Base-by-base conservation (phyloP, 768 basidiomycete species). In the Neoboletus brunneissimus region DNA sequence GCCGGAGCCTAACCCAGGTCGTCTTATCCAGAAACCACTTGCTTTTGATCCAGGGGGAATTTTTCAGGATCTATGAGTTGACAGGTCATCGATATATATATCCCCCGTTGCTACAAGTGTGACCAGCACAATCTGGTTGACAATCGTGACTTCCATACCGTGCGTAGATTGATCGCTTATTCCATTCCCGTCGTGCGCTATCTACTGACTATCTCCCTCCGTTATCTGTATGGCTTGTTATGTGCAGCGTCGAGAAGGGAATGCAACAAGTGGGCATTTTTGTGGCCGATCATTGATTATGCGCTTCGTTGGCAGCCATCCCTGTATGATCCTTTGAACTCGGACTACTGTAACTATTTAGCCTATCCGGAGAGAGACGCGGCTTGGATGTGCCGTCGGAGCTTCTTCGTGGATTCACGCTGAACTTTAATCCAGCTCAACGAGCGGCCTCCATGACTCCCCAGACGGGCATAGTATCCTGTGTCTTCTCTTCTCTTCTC, bases 201-300 rank as follows among this genome's bases (percentile, higher is more conserved):
- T n/a, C n/a, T n/a, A n/a, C n/a, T n/a, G n/a, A n/a, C n/a, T n/a
- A n/a, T 48, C 42, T 15, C 43, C 38, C 38, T 35, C 23, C 32
- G 31, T 34, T 43, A 13, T 34, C 50, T 20, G 8, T 20, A 22
- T 31, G 37, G 32, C 43, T 18, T 53, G 13, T 40, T 45, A 29
- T 29, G 29, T 47, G 45, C 32, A 15, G 9, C n/a, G 18, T 41
- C 29, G 29, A 13, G 44, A 16, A 38, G 1, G 12, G 20, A 9
- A 11, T 18, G 6, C 15, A 34, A 16, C 5, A 31, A 27, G n/a
- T 6, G 48, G 43, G 13, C 18, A n/a, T 48, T 12, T 23, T 15
- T 10, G n/a, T 35, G 13, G n/a, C 40, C 47, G 46, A 60, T 60
- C 37, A 45, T 40, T 47, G 49, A 50, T 50, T 9, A 4, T 38